These are phyloP conservation scores for Biscogniauxia marginata DNA, from an alignment of 2,329 filamentous ascomycete genomes.

Conservation along the genomic window DNA sequence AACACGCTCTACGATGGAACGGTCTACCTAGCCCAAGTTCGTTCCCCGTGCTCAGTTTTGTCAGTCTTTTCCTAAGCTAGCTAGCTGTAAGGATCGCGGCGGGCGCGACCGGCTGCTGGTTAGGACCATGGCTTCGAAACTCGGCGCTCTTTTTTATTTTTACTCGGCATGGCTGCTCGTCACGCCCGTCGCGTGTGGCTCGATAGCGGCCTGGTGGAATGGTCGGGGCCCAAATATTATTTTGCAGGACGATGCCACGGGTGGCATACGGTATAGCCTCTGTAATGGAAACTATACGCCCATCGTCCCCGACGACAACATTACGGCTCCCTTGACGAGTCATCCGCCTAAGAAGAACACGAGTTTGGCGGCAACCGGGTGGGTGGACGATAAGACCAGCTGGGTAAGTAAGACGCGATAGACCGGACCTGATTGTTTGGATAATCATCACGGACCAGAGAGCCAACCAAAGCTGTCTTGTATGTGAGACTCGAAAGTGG, in stretches of 20 bases:
- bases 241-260: conserved; percentile 36
- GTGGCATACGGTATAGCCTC: conserved; percentile 36
- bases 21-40: background rate
- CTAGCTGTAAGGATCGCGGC: conserved; percentile 2
- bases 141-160: conserved; percentile 10
- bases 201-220: conserved; percentile 38
- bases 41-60: too few species aligned
- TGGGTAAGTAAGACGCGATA: conserved; percentile 26
- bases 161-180: conserved; percentile 24
- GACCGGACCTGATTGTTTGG: background rate
- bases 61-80: conserved; percentile 5
- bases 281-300: conserved; percentile 33
- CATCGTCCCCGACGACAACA: conserved; percentile 35
- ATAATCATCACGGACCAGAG: background rate
- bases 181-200: conserved; percentile 21
- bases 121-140: conserved; percentile 11
- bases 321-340: conserved; percentile 25
- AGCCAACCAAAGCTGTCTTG: background rate
- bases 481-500: background rate
- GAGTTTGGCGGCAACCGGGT: conserved; percentile 35
- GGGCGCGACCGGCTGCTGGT: background rate
- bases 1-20: background rate
- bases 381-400: conserved; percentile 29
- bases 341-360: conserved; percentile 34
- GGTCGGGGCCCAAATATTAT: conserved; percentile 34